Base-by-base conservation (phyloP, 768 basidiomycete genomes). In the Mycena belliarum region DNA sequence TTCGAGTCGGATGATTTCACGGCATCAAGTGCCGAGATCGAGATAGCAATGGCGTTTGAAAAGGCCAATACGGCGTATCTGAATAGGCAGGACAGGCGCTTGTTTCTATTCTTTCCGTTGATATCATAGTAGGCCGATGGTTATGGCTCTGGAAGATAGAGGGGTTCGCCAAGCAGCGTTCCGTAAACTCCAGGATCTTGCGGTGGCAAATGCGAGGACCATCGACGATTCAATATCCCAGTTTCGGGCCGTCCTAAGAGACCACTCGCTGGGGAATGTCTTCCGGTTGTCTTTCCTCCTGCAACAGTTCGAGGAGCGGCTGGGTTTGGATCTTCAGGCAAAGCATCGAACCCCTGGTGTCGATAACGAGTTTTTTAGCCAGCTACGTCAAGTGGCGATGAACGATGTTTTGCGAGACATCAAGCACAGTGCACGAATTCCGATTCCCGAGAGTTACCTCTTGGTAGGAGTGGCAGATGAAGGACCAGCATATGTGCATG, bases 381-480 rank as follows among this genome's bases (percentile, higher is more conserved):
- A 79, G 40, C 64, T 88, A 21, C 78, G 89, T n/a, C 73, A 82
- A 35, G 83, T 85, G 32, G 80, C 86, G 0, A 82, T 83, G 70
- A 82, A 80, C 44, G 82, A 84, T 59, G 81, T 88, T 12, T 71
- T 94, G 38, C 80, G 90, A 6, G 83, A 84, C 40, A 82, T 94
- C 65, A 93, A 93, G 64, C 84, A 90, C 63, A 75, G 78, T 37
- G 92, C 92, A 0, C 78, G 90, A 10, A 89, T 95, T 25, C 83
- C 79, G 4, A 79, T 95, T 11, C 86, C 86, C 0, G 73, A 84
- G 1, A 86, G 85, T 58, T 84, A 84, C 57, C 76, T 85, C 25
- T 77, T 95, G 1, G 88, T 93, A 12, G 93, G 93, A 1, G 81
- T 94, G 10, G 88, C 90, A 4, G 93, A 95, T 64, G 90, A 93